Base-by-base conservation (phyloP, 2,329 filamentous ascomycete species). In the Ascomycota sp. region DNA sequence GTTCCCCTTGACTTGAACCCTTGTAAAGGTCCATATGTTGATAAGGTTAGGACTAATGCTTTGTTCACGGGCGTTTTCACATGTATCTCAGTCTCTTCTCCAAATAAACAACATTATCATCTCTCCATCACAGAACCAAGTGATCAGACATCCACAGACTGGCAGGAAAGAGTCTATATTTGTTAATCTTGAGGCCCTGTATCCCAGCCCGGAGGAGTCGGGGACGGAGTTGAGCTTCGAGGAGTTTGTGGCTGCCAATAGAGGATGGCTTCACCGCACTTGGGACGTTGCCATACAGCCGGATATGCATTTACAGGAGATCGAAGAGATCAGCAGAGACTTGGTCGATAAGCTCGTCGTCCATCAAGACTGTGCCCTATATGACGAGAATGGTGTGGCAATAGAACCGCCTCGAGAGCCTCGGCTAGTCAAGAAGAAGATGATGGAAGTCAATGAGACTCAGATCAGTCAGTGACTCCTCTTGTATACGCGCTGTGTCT, bases 1-100 rank as follows among this genome's bases (percentile, higher is more conserved):
- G 51, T 43, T 39, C 39, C 38, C 38, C 41, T 38, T 38, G 39
- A 40, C 37, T 42, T 38, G 38, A 40, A 38, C 41, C 45, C 41
- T 48, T n/a, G 17, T 20, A 17, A 19, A 50, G 53, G 55, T 48
- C 61, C 65, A 64, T 52, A 63, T 82, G 69, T 89, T 89, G 81
- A 89, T 83, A 64, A 73, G 67, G 63, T 69, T 69, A 94, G 85
- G 83, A 93, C 85, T 94, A 93, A 94, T 86, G 53, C 66, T 69
- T 65, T 46, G 43, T 43, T 45, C 42, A 46, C 47, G 51, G 41
- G 53, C 45, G 56, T 48, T 28, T 8, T 48, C 55, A 46, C 50
- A 33, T 60, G 41, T 52, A 51, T 33, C 44, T 47, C 61, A 74
- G 69, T 67, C 60, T 53, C 56, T 63, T 46, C 54, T 62, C 45